Evolutionary conservation across 768 basidiomycete species (phyloP), one percentile per base, ranked within the genome.

Genomic region (Albatrellus ellisii): DNA sequence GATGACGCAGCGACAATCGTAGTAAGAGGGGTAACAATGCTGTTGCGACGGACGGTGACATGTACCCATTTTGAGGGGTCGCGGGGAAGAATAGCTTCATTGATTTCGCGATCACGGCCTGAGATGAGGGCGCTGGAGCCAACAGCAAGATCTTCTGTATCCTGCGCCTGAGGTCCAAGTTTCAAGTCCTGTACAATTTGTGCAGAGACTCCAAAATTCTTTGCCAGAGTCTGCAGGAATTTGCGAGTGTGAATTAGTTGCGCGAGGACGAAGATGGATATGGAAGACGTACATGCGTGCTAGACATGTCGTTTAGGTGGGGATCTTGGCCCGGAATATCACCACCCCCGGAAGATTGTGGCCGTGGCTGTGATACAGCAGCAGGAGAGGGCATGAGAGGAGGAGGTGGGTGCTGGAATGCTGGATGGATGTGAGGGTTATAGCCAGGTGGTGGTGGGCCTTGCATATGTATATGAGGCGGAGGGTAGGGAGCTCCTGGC

Each of bases 251-350:
- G 44, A 41, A 12, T 43, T 39, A 20, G 42, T 24, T 33, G 34
- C 51, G 11, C 59, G 39, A 26, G 14, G 38, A 18, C 40, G 22
- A 25, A 9, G 5, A 22, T 20, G 11, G 4, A 4, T 21, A 33
- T 6, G 25, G 18, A 11, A 28, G 35, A 54, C 59, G 35, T 50
- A 73, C 75, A 49, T 73, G 73, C 6, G 79, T 70, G 55, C 70
- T 76, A 38, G 83, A 80, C 68, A 88, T 72, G 58, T 90, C 83
- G 49, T 84, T 77, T 5, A 76, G 72, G 46, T 80, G 72, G 3
- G 87, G 87, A 54, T 89, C 87, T 49, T 77, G 74, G 38, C 83
- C 85, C 54, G 77, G 82, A 52, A 77, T 71, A 42, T 71, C 62
- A 50, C 15, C 49, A 26, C 31, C 46, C 26, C 32, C 53, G 18